A percentile compares a stretch with the other conserved stretches of the same genome.
These are phyloP conservation scores for Heterobasidion parviporum DNA, from an alignment of 1,284 basidiomycete species.

Conservation along the genomic window DNA sequence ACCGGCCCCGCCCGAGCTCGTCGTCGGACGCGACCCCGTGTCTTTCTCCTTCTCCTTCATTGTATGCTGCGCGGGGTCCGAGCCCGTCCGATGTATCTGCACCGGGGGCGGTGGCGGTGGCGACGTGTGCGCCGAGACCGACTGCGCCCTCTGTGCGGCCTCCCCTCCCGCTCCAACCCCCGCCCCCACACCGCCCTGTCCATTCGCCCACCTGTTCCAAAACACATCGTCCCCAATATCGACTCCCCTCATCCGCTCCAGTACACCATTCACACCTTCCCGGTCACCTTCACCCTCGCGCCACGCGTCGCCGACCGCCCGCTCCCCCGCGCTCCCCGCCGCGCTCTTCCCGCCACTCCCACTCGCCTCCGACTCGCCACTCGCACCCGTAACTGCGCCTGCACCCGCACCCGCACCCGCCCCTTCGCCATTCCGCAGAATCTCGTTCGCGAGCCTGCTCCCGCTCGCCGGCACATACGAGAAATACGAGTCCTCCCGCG, in stretches of 20 bases:
- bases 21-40: background rate
- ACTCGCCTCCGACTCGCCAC: background rate
- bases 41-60: background rate
- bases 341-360: background rate
- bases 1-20: background rate
- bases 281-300: background rate
- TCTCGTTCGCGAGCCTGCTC: slow-evolving; percentile 32
- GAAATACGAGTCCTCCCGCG: slow-evolving; percentile 10
- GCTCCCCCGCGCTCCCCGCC: background rate
- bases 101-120: slow-evolving; percentile 3
- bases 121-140: slow-evolving; percentile 1
- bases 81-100: slow-evolving; percentile 14
- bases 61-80: slow-evolving; percentile 15
- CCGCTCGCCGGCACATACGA: slow-evolving; percentile 3
- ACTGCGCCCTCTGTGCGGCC: background rate
- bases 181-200: background rate
- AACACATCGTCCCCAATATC: background rate
- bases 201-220: background rate
- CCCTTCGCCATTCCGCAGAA: slow-evolving; percentile 16
- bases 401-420: slow-evolving; percentile 7
- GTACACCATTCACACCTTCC: background rate
- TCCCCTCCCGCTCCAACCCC: background rate
- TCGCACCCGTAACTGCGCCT: background rate
- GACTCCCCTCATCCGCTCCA: background rate
- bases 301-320: background rate